Percentiles rank a stretch among this genome's conserved stretches.
phyloP scores from a whole-genome alignment of 78 protist species.

The Speleostelium caveatum region DNA sequence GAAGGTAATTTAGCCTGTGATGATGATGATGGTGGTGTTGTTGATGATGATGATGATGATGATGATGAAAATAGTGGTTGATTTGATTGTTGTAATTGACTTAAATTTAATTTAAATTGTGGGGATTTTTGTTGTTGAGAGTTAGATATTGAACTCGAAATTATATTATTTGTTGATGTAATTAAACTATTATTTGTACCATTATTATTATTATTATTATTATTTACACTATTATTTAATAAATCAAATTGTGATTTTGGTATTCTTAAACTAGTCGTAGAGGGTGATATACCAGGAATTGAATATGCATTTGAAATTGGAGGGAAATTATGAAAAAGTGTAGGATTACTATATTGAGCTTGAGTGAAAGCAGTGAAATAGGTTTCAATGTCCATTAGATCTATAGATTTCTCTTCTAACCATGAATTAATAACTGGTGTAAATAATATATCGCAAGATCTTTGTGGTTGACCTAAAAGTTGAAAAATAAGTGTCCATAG shows the following conservation, averaged over 20 bases:
- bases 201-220: not conserved
- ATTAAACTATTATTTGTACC: not conserved
- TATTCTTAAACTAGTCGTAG: slow-evolving; percentile 50
- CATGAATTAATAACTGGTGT: slow-evolving; percentile 67
- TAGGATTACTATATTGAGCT: slow-evolving; percentile 59
- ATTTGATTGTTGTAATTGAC: not conserved
- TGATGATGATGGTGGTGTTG: too few species aligned
- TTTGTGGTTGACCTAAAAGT: slow-evolving; percentile 54
- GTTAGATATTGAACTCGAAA: not conserved
- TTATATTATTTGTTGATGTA: too few species aligned
- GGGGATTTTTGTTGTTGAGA: not conserved
- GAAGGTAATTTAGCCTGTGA: too few species aligned
- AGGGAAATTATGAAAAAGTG: slow-evolving; percentile 31
- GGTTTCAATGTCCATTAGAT: slow-evolving; percentile 70
- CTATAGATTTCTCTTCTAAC: slow-evolving; percentile 51
- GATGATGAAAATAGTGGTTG: not conserved
- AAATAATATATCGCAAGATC: slow-evolving; percentile 44
- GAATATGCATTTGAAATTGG: slow-evolving; percentile 15
- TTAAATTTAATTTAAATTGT: not conserved
- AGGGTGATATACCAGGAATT: slow-evolving; percentile 66
- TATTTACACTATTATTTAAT: not conserved
- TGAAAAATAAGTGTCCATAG: slow-evolving; percentile 63
- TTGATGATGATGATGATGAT: too few species aligned
- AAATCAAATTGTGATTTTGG: slow-evolving; percentile 41
- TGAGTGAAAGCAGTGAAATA: slow-evolving; percentile 71